Evolutionary conservation across 495 filamentous ascomycete genomes (phyloP), one percentile per base, ranked within the genome.

Genomic region (Staphylotrichum longicolle): DNA sequence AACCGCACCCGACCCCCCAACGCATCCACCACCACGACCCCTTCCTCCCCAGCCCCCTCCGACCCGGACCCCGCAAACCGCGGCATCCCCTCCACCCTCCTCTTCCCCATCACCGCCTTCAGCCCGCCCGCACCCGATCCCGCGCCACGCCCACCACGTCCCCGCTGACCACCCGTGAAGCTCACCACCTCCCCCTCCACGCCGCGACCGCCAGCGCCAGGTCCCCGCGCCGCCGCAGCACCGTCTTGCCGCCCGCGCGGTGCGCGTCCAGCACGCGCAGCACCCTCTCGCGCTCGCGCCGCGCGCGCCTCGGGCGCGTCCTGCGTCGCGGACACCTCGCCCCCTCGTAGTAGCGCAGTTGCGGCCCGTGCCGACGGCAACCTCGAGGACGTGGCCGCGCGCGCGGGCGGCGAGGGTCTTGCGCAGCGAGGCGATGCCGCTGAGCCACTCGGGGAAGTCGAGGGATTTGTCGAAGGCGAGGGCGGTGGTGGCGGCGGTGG

Each of bases 351-450:
- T 85, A 96, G 30, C 81, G 77, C 37, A 89, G 69, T 97, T 98
- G 45, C 93, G 78, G 0, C 95, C 94, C n/a, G 95, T 96, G 27
- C 94, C 95, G 45, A 89, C 89, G 54, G 89, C 89, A 11, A 93
- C 86, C 72, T 98, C 95, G 20, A 96, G 80, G 5, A 97, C 92
- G 72, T 97, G 78, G 2, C 95, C 94, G 14, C 78, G 76, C 7
- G 86, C 91, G 57, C 80, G 73, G 15, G 74, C 67, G 5, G 84
- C 81, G 5, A 97, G 78, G 53, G 80, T 74, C 40, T 78, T 77
- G 15, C 93, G 84, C 59, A 90, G 78, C 8, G 71, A 65, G 9
- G 77, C 80, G 66, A 94, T 75, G 30, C 90, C 84, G 78, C 84
- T 85, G 9, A 85, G 72, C 59, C 77, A 79, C 72, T 96, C 91